Base-by-base conservation (phyloP, 1,284 basidiomycete genomes). In the Moesziomyces globuligerus region DNA sequence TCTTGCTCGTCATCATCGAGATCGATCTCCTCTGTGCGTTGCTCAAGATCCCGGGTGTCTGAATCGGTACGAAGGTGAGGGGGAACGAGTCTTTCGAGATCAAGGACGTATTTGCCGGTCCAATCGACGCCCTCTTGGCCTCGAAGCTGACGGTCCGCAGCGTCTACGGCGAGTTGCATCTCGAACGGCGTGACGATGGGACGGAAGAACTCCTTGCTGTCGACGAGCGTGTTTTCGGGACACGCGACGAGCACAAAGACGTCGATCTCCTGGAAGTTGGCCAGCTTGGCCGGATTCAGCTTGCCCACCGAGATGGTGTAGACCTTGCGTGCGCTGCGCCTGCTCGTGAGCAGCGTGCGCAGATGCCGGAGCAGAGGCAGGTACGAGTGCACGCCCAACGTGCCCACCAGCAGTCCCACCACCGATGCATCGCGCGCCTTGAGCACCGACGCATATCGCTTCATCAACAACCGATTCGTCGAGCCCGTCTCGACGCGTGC, bases 261-360 rank as follows among this genome's bases (percentile, higher is more conserved):
- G 80, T 98, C 95, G 48, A 99, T 90, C 82, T 98, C 94, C 76
- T 92, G 87, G 82, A 98, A 98, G 81, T 98, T 98, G 11, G 90
- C 95, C 29, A 99, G 86, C 80, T 98, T 98, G 17, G 94, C 89
- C 0, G 95, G 95, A 75, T 93, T 97, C 54, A 97, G 87, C 83
- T 97, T 94, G 28, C 96, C 96, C 0, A 98, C 95, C 46, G 90
- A 92, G 74, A 98, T 89, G 0, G 95, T 97, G 83, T 98, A 99
- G 21, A 81, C 78, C 48, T 81, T 81, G 20, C 80, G 51, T 66
- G 88, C 89, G 81, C 96, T 97, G 84, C 93, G 93, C 11, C 49
- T 57, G 24, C 61, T 61, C 4, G 61, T 72, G n/a, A 74, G 59
- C 8, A 66, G 42, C n/a, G 32, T 20, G 20, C 75, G 69, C 17